A percentile compares a stretch with the other conserved stretches of the same genome.
Evolutionary conservation across 225 moss, liverwort and hornwort species (phyloP).

Genomic region (Sphagnum contortum): DNA sequence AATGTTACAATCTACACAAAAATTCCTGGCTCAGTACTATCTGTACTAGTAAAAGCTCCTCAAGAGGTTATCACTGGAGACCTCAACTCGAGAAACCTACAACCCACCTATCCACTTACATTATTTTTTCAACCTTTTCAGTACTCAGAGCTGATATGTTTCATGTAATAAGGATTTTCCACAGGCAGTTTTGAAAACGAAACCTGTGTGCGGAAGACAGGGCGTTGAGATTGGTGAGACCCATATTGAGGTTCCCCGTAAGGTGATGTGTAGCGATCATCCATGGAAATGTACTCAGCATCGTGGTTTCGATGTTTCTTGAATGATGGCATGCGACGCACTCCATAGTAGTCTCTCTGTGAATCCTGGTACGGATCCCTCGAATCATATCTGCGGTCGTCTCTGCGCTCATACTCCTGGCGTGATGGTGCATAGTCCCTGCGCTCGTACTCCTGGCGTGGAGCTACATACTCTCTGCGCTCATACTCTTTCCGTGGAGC

Average conservation of each 20-base stretch:
- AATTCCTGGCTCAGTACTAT: too few relatives aligned
- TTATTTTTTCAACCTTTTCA: not conserved
- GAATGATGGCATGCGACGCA: constrained; percentile 31
- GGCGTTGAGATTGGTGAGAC: constrained; percentile 10
- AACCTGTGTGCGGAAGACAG: constrained; percentile 23
- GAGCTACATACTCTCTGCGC: too few relatives aligned
- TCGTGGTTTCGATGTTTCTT: constrained; percentile 24
- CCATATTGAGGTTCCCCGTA: constrained; percentile 6
- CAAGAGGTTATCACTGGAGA: too few relatives aligned
- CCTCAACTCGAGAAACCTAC: too few relatives aligned
- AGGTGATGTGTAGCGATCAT: constrained; percentile 5
- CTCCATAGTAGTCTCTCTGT: constrained; percentile 10
- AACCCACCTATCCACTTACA: too few relatives aligned
- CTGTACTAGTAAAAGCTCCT: too few relatives aligned
- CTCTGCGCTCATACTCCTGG: too few relatives aligned
- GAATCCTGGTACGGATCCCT: constrained; percentile 7
- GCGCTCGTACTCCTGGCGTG: too few relatives aligned
- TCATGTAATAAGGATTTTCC: constrained; percentile 12
- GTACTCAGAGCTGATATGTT: constrained; percentile 21
- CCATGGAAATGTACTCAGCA: constrained; percentile 35
- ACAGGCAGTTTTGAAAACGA: constrained; percentile 40
- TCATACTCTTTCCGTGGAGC: too few relatives aligned
- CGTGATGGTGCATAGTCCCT: too few relatives aligned
- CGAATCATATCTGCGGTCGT: too few relatives aligned
- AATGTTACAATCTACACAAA: too few relatives aligned